These are phyloP conservation scores for Blastomyces gilchristii DNA, from an alignment of 2,329 filamentous ascomycete genomes.

Conservation along the genomic window DNA sequence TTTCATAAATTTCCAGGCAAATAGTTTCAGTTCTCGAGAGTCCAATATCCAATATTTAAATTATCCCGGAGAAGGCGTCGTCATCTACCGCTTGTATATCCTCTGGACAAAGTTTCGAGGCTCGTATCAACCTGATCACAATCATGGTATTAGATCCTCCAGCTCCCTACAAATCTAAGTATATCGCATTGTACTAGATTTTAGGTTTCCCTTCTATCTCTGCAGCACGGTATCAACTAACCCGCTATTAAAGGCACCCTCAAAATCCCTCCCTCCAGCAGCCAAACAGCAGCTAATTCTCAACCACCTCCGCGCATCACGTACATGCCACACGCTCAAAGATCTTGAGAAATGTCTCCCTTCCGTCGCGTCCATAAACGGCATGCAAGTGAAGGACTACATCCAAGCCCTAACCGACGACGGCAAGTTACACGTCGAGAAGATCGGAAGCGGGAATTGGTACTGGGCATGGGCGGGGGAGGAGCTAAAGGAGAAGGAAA, in stretches of 20 bases:
- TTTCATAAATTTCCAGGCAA: too few species aligned
- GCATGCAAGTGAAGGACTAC: slow-evolving; percentile 59
- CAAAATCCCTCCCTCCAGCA: slow-evolving; percentile 47
- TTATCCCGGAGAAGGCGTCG: too few species aligned
- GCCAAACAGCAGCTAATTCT: slow-evolving; percentile 51
- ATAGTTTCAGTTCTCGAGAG: background rate
- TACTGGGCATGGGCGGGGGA: slow-evolving; percentile 59
- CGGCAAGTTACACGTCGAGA: slow-evolving; percentile 52
- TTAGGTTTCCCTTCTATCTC: background rate
- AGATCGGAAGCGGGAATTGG: slow-evolving; percentile 62
- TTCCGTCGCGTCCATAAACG: slow-evolving; percentile 51
- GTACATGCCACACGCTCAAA: slow-evolving; percentile 54
- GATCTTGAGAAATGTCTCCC: slow-evolving; percentile 57
- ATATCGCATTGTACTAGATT: background rate
- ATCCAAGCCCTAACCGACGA: slow-evolving; percentile 54
- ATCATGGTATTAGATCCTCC: background rate
- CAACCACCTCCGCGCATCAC: slow-evolving; percentile 49
- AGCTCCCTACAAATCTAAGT: background rate
- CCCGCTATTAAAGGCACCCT: slow-evolving; percentile 20
- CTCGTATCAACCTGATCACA: background rate
- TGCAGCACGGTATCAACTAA: background rate
- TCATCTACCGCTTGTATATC: background rate
- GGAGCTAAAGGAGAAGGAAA: slow-evolving; percentile 33
- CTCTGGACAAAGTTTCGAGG: background rate
- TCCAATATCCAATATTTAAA: background rate